Evolutionary conservation across 495 filamentous ascomycete genomes (phyloP), one percentile per base, ranked within the genome.

Genomic region (Hypoxylon trugodes): DNA sequence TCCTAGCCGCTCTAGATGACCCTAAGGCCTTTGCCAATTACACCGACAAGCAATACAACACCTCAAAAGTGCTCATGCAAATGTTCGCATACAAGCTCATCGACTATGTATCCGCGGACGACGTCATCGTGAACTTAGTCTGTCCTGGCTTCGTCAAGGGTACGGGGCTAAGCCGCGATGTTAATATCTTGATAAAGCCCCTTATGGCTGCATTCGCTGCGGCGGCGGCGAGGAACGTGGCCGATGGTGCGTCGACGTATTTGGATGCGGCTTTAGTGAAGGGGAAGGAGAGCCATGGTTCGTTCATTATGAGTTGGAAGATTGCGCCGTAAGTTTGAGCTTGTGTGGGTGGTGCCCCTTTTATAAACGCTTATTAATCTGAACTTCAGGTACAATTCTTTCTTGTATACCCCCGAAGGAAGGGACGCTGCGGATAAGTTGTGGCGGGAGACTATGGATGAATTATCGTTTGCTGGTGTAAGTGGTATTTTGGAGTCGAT

Each of bases 81-180:
- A 65, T 82, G 48, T 82, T 79, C 49, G 47, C 78, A 6, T 75
- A 61, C 49, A 78, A 78, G 19, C 71, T 82, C 1, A 66, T 72
- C 22, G 72, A 81, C 8, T 73, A 73, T 49, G 76, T 82, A 9
- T 72, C 63, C 2, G 55, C 73, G 26, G 68, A 80, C 26, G 79
- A 82, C 22, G 76, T 82, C 0, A 68, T 83, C 15, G 66, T 85
- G 12, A 84, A 83, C 62, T 37, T 80, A 1, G 79, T 76, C 0
- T 76, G 81, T 26, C 80, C 80, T 0, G 81, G 76, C n/a, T 73
- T 72, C 41, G 70, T 68, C 8, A 76, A 75, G 38, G 80, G 78
- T 19, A 83, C 79, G 1, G 55, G 73, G 4, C 63, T 84, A 3
- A 51, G 54, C 8, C 74, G 75, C 13, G 74, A 78, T 4, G 55